phyloP scores from a whole-genome alignment of 2,329 filamentous ascomycete species.

The Pseudogymnoascus destructans region DNA sequence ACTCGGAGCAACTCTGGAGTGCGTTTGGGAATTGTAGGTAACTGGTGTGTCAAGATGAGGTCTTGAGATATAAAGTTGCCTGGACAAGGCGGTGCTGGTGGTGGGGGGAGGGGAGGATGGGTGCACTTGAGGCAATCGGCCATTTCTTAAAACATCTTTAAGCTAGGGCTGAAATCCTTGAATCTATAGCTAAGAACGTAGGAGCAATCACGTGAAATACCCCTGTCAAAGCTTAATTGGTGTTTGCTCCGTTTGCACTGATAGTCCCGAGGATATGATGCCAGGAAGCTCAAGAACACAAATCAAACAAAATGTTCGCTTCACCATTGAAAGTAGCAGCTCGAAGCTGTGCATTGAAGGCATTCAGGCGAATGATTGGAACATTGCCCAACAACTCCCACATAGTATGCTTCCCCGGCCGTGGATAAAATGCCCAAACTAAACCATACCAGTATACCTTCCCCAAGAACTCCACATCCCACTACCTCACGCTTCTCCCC shows the following conservation, averaged over 20 bases:
- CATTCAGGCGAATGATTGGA: conserved; percentile 15
- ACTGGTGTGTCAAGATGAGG: no score
- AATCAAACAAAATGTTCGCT: background rate
- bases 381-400: conserved; percentile 38
- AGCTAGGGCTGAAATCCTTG: no score
- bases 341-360: background rate
- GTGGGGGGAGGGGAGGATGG: conserved; percentile 46
- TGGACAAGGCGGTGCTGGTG: conserved; percentile 47
- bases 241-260: conserved; percentile 9
- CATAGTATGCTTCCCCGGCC: conserved; percentile 33
- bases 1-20: no score
- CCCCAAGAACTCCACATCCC: conserved; percentile 31
- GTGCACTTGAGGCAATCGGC: conserved; percentile 56
- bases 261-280: background rate
- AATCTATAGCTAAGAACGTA: background rate
- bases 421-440: conserved; percentile 14
- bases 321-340: conserved; percentile 1
- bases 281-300: background rate
- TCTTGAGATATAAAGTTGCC: no score
- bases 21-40: no score
- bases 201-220: background rate
- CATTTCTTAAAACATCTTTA: no score
- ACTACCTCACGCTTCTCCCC: conserved; percentile 47
- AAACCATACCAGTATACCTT: conserved; percentile 40
- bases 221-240: conserved; percentile 2